Conservation (phyloP, 805 yeast genomes). For the Candida oleophila region DNA sequence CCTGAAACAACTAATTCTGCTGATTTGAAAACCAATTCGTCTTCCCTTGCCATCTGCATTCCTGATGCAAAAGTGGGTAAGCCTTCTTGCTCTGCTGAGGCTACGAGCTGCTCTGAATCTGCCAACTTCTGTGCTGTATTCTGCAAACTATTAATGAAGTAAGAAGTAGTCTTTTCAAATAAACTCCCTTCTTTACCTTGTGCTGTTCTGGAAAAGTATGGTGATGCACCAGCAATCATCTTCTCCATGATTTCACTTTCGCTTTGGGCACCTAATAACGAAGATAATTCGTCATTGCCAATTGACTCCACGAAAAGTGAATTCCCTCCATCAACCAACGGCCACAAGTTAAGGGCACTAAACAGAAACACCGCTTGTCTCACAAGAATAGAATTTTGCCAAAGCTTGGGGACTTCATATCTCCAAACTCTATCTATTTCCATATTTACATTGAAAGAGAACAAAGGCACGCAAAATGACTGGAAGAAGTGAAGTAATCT, state of each 20-base stretch:
- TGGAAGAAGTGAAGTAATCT: constrained; percentile 19
- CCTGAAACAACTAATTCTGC: constrained; percentile 19
- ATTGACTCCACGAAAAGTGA: neutral
- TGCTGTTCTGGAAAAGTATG: neutral
- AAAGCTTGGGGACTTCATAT: constrained; percentile 14
- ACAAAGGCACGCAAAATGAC: constrained; percentile 11
- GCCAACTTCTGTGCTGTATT: constrained; percentile 10
- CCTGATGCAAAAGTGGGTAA: no score
- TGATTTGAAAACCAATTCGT: constrained; percentile 5
- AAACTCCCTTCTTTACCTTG: constrained; percentile 11
- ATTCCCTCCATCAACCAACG: neutral
- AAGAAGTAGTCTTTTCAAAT: constrained; percentile 18
- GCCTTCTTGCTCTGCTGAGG: neutral
- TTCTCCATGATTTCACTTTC: neutral
- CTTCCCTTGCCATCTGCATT: no score
- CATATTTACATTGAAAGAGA: constrained; percentile 2
- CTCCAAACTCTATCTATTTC: constrained; percentile 14
- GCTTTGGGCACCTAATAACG: neutral
- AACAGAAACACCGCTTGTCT: constrained; percentile 18
- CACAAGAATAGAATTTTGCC: constrained; percentile 15
- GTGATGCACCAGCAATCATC: neutral
- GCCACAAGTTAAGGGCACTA: constrained; percentile 18
- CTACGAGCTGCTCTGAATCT: neutral
- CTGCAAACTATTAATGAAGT: constrained; percentile 19
- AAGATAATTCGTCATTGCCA: neutral